Evolutionary conservation across 176 grass and related monocot species (phyloP), one percentile per base, ranked within the genome.

Genomic region (Oryza nivara): DNA sequence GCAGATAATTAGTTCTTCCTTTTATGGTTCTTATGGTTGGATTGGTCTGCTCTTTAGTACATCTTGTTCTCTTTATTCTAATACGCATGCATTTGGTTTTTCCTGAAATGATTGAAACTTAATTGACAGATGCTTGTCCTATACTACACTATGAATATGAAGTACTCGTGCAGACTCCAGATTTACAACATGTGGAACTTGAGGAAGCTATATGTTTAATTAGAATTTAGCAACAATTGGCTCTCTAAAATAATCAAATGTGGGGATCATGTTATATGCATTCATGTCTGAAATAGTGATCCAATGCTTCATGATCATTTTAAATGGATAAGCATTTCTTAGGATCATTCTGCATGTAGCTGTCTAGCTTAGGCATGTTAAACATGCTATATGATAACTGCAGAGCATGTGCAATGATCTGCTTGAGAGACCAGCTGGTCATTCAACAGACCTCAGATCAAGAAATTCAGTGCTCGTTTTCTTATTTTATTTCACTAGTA

Each of bases 311-410:
- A 49, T 15, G 47, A 49, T 49, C 13, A 15, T 49, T 49, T 49
- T 49, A 49, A 49, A 44, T 47, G 25, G 38, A 15, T 1, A 51
- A n/a, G 52, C 10, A 9, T 61, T 45, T 26, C 10, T 70, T 82
- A 6, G 48, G 69, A 80, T 68, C 34, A 44, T 80, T 63, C 11
- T 47, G 40, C 28, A 16, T 28, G 22, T 85, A 69, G 38, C 9
- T 41, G 65, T 43, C 41, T 43, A 44, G 43, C 43, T 44, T 44
- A 43, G 81, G 80, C 65, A 85, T 38, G 51, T 70, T 76, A 85
- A 74, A 1, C 67, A 35, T 67, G 45, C 3, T 88, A 26, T 5
- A 36, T 36, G 35, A 36, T 0, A 36, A 36, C 35, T 36, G 19
- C 44, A 49, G 15, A 45, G 76, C 30, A 80, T 46, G 60, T 84